Evolutionary conservation across 139 green algal species (phyloP), one percentile per base, ranked within the genome.

Genomic region (Picochlorum sp.): DNA sequence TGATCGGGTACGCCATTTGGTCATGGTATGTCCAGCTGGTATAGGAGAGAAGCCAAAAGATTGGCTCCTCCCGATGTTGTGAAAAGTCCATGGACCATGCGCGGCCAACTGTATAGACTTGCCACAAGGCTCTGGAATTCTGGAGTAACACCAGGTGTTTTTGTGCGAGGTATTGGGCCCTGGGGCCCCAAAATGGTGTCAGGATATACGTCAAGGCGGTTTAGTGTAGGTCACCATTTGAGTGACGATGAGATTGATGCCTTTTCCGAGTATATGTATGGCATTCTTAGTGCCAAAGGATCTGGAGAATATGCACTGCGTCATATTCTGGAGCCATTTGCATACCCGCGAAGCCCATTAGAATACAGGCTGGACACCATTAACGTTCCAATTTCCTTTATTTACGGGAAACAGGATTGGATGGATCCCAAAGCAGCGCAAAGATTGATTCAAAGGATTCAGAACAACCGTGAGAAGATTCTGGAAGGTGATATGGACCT

Each of bases 1-100:
- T 0, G 81, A 95, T 60, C 75, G 85, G 21, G 84, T 96, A 54
- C 6, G 85, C 61, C 87, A 96, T 69, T 80, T 96, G 15, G 69
- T 96, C 47, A 78, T 96, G 11, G 88, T 96, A 15, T 89, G 79
- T 44, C 88, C 89, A 20, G 89, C 87, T 10, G 89, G 88, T 14
- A 64, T 96, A 60, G 82, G 78, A 41, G 63, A 70, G 20, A 67
- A 69, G 52, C 79, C 85, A 0, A 79, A 78, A 20, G 81, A 85
- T 56, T 90, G 80, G 76, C 83, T 68, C 61, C 45, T 21, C 74
- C 70, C 2, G 65, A 62, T 6, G 60, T 57, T 16, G 23, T 83
- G 37, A 60, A 59, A 10, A 62, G 73, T 20, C 69, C 65, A 14
- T 85, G 70, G 74, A 73, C 52, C 1, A 50, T 68, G 47, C 57